Evolutionary conservation across 1,139 yeast species (phyloP).

Genomic region (Blastobotrys malaysiensis): DNA sequence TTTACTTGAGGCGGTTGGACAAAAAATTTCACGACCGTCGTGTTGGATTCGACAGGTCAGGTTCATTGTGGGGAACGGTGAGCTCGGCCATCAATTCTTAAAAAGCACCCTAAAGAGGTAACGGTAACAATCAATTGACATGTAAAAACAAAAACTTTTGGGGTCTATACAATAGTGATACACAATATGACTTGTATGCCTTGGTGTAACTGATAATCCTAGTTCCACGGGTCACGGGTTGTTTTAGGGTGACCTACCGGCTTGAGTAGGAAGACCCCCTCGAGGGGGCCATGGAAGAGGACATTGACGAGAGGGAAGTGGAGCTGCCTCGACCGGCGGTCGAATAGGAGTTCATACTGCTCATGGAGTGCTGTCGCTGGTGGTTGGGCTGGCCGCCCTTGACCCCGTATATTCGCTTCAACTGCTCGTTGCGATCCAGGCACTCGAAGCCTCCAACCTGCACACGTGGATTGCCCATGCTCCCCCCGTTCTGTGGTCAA

Average conservation of each 20-base stretch:
- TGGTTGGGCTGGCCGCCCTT: background rate
- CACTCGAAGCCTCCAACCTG: slow-evolving; percentile 10
- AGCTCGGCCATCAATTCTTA: background rate
- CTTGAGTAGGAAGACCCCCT: background rate
- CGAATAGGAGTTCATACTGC: background rate
- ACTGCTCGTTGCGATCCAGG: slow-evolving; percentile 5
- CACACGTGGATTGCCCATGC: background rate
- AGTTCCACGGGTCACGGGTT: no score
- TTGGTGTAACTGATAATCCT: no score
- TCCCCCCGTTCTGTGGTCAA: background rate
- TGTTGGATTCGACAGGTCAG: background rate
- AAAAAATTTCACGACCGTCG: background rate
- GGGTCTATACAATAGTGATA: background rate
- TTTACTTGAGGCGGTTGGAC: background rate
- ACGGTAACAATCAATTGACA: no score
- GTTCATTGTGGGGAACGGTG: background rate
- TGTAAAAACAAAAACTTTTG: background rate
- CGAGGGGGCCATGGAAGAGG: background rate
- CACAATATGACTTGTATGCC: no score
- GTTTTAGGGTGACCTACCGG: background rate
- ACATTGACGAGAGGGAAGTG: background rate
- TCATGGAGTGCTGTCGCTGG: background rate
- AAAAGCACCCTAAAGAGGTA: no score
- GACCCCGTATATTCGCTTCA: slow-evolving; percentile 4
- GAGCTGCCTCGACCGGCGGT: background rate